Evolutionary conservation across 1,284 basidiomycete species (phyloP).

Genomic region (Ustilago loliicola): DNA sequence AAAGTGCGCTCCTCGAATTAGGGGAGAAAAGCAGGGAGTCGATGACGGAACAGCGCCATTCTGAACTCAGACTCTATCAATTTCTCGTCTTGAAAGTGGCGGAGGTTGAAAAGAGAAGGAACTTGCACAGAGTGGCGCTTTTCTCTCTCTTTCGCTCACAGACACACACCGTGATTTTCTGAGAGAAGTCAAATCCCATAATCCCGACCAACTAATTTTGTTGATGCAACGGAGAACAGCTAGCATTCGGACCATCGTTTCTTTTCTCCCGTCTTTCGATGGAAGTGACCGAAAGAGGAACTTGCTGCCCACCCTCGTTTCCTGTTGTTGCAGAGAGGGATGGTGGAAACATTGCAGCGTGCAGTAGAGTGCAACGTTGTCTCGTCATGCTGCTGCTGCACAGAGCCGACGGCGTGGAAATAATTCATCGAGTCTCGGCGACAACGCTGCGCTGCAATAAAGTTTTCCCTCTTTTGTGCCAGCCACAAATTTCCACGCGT

Average conservation of each 20-base stretch:
- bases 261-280: not conserved
- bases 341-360: not conserved
- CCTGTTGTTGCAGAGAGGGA: not conserved
- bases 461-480: constrained; percentile 4
- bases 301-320: not conserved
- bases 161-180: not conserved
- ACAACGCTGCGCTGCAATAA: not conserved
- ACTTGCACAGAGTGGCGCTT: not conserved
- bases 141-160: not conserved
- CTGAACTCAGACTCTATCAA: not conserved
- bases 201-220: not conserved
- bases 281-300: not conserved
- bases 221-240: constrained; percentile 2
- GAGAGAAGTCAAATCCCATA: not conserved
- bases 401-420: constrained; percentile 20
- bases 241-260: not conserved
- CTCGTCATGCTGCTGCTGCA: constrained; percentile 4
- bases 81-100: not conserved
- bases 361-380: constrained; percentile 1
- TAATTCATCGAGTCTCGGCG: constrained; percentile 3
- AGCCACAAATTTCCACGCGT: constrained; percentile 3
- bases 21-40: constrained; percentile 1
- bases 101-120: not conserved
- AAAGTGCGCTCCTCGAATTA: not conserved
- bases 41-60: constrained; percentile 3